Conservation (phyloP, 2,329 filamentous ascomycete species). For the Penicillium sp. region DNA sequence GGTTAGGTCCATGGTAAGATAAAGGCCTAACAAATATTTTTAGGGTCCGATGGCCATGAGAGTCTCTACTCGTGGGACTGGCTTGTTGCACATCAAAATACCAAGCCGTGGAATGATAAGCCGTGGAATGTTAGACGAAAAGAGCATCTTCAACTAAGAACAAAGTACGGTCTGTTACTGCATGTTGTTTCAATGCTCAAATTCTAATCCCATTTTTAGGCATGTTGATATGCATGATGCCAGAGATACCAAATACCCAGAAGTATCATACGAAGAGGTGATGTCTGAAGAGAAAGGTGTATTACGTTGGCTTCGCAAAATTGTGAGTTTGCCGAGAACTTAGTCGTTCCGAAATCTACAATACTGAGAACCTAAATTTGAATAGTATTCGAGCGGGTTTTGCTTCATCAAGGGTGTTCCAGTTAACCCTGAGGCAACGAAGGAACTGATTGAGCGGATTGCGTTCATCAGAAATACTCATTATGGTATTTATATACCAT, state of each 20-base stretch:
- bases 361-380: neutral
- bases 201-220: neutral
- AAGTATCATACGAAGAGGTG: constrained; percentile 60
- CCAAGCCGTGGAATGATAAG: constrained; percentile 2
- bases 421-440: constrained; percentile 66
- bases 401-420: constrained; percentile 74
- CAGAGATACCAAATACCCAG: constrained; percentile 50
- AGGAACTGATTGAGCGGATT: constrained; percentile 75
- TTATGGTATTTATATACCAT: constrained; percentile 62
- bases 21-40: neutral
- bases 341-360: no score
- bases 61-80: constrained; percentile 68
- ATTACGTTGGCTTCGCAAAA: constrained; percentile 61
- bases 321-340: constrained; percentile 42
- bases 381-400: constrained; percentile 57
- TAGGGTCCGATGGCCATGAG: constrained; percentile 69
- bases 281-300: constrained; percentile 60
- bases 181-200: no score
- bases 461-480: constrained; percentile 87
- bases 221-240: neutral
- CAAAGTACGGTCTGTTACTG: neutral
- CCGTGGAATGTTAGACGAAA: no score
- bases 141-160: neutral
- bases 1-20: neutral
- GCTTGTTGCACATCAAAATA: constrained; percentile 50